Conservation (phyloP, 192 early-diverging fungal genomes). For the Coemansia sp. region DNA sequence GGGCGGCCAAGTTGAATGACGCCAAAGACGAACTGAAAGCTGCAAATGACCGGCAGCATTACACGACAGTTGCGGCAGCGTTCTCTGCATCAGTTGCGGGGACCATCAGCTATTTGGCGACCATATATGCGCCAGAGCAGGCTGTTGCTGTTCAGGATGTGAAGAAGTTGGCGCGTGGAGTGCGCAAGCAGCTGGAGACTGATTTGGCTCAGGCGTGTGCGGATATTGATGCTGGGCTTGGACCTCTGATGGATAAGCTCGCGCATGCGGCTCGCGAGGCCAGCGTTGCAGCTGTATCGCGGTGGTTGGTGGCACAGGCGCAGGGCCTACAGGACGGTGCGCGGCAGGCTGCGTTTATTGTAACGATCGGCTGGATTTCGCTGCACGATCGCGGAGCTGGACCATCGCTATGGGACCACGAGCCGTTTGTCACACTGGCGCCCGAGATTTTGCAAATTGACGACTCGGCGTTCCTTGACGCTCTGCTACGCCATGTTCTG, state of each 20-base stretch:
- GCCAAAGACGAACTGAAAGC: conserved; percentile 8
- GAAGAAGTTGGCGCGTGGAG: conserved; percentile 3
- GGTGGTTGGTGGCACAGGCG: conserved; percentile 28
- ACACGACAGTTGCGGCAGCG: conserved; percentile 9
- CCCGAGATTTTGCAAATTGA: conserved; percentile 37
- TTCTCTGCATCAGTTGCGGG: conserved; percentile 10
- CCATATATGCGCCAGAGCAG: background rate
- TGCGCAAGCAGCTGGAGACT: background rate
- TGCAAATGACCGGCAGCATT: conserved; percentile 13
- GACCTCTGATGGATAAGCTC: conserved; percentile 14
- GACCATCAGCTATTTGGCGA: background rate
- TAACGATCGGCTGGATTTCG: conserved; percentile 37
- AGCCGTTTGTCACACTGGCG: conserved; percentile 19
- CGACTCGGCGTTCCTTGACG: conserved; percentile 27
- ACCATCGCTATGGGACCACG: conserved; percentile 38
- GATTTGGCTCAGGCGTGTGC: conserved; percentile 12
- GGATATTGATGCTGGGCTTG: conserved; percentile 20
- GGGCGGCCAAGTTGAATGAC: conserved; percentile 18
- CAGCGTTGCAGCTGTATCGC: conserved; percentile 5
- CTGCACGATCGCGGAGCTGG: conserved; percentile 11
- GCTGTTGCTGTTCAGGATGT: background rate
- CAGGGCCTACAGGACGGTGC: background rate
- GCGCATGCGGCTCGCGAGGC: background rate
- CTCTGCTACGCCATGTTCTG: conserved; percentile 39
- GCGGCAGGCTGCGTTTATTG: conserved; percentile 21